Conservation (phyloP, 2,329 filamentous ascomycete genomes). For the Sporothrix variecibatus region DNA sequence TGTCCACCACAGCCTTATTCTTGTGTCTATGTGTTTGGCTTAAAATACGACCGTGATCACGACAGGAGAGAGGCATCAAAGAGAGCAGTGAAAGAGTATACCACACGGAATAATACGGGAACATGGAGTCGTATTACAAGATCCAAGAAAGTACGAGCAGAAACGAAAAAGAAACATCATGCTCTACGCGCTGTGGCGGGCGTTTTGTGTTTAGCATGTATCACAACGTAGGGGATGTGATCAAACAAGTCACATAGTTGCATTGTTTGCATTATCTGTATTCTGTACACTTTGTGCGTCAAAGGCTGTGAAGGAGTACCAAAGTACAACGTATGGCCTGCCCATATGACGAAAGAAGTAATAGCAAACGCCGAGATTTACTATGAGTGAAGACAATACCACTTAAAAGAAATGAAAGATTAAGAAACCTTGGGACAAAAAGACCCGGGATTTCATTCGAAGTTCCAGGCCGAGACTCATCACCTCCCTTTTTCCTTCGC, state of each 20-base stretch:
- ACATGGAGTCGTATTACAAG: background rate
- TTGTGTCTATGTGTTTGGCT: background rate
- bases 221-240: background rate
- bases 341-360: background rate
- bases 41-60: background rate
- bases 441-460: background rate
- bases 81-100: too few species aligned
- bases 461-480: background rate
- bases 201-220: background rate
- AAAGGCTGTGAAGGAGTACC: background rate
- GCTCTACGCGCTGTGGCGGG: background rate
- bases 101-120: background rate
- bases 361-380: background rate
- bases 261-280: background rate
- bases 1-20: constrained; percentile 6
- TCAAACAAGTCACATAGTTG: background rate
- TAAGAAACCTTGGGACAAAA: background rate
- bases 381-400: background rate
- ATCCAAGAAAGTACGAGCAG: background rate
- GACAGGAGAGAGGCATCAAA: background rate
- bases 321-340: background rate
- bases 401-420: background rate
- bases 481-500: background rate
- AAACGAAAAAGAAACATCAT: background rate
- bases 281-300: background rate